Conservation (phyloP, 2,329 filamentous ascomycete species). For the Trichoderma brevicompactum region DNA sequence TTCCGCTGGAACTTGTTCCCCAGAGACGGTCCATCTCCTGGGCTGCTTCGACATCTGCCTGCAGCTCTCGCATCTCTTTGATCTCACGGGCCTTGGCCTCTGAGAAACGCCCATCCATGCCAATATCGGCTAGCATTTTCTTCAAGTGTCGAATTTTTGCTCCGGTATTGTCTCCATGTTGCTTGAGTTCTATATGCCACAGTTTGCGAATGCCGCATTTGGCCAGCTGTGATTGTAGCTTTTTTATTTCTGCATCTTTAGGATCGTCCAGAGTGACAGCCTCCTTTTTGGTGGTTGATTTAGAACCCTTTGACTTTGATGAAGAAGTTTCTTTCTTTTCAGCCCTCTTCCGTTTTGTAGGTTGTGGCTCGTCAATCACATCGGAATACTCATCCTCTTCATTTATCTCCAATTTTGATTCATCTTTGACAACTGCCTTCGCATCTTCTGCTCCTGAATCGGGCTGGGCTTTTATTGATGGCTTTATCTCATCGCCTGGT, state of each 20-base stretch:
- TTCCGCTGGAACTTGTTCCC: slow-evolving; percentile 59
- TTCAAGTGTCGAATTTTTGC: slow-evolving; percentile 85
- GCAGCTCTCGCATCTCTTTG: slow-evolving; percentile 82
- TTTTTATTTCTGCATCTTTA: slow-evolving; percentile 82
- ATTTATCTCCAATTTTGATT: slow-evolving; percentile 34
- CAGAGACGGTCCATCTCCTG: slow-evolving; percentile 79
- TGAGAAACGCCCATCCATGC: slow-evolving; percentile 89
- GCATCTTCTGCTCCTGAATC: slow-evolving; percentile 27
- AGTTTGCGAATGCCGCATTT: slow-evolving; percentile 94
- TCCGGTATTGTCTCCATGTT: slow-evolving; percentile 69
- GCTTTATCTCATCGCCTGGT: slow-evolving; percentile 24
- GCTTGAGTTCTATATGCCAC: slow-evolving; percentile 83
- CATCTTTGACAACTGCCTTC: slow-evolving; percentile 27
- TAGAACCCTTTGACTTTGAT: slow-evolving; percentile 39
- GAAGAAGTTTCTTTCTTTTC: slow-evolving; percentile 38
- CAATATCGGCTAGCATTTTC: slow-evolving; percentile 75
- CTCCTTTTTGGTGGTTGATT: slow-evolving; percentile 40
- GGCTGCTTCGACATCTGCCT: slow-evolving; percentile 82
- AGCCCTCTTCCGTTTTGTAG: slow-evolving; percentile 62
- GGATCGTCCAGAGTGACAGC: slow-evolving; percentile 51
- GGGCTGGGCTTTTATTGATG: slow-evolving; percentile 4
- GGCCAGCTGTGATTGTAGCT: slow-evolving; percentile 79
- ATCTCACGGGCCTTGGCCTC: slow-evolving; percentile 83
- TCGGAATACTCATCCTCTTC: slow-evolving; percentile 49
- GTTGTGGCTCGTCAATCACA: slow-evolving; percentile 73